Percentiles rank a stretch among this genome's conserved stretches.
These are phyloP conservation scores for Fusarium globosum DNA, from an alignment of 2,329 filamentous ascomycete species.

Conservation along the genomic window DNA sequence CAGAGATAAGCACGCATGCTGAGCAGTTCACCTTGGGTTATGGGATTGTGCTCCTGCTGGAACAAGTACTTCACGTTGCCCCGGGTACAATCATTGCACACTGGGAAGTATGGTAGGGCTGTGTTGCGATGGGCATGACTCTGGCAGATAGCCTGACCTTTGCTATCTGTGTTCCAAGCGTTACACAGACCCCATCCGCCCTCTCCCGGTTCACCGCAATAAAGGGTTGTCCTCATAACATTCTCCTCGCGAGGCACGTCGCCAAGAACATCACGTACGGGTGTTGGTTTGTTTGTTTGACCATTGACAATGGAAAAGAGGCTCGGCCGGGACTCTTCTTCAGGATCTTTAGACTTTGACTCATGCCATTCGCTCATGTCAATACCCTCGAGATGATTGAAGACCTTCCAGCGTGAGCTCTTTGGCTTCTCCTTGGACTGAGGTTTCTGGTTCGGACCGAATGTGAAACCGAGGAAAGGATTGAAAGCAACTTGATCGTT, in stretches of 20 bases:
- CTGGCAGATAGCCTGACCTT: constrained; percentile 30
- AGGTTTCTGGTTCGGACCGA: neutral
- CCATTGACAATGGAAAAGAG: constrained; percentile 23
- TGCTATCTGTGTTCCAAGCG: neutral
- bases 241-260: constrained; percentile 17
- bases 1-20: constrained; percentile 53
- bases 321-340: neutral
- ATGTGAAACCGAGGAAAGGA: constrained; percentile 30
- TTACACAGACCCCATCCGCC: constrained; percentile 25
- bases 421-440: neutral
- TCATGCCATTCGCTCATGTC: constrained; percentile 37
- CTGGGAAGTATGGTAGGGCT: constrained; percentile 27
- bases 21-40: constrained; percentile 43
- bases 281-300: constrained; percentile 2
- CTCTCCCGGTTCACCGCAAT: constrained; percentile 32
- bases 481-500: constrained; percentile 19
- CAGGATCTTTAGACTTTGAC: neutral
- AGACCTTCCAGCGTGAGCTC: constrained; percentile 33
- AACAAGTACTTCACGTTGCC: constrained; percentile 35
- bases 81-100: constrained; percentile 43
- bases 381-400: constrained; percentile 32
- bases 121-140: constrained; percentile 29
- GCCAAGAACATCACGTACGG: constrained; percentile 26
- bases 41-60: neutral
- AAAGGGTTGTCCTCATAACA: neutral